Percentiles rank a stretch among this genome's conserved stretches.
Evolutionary conservation across 1,139 yeast genomes (phyloP).

Genomic region (Hyphopichia wangnamkhiaoensis): DNA sequence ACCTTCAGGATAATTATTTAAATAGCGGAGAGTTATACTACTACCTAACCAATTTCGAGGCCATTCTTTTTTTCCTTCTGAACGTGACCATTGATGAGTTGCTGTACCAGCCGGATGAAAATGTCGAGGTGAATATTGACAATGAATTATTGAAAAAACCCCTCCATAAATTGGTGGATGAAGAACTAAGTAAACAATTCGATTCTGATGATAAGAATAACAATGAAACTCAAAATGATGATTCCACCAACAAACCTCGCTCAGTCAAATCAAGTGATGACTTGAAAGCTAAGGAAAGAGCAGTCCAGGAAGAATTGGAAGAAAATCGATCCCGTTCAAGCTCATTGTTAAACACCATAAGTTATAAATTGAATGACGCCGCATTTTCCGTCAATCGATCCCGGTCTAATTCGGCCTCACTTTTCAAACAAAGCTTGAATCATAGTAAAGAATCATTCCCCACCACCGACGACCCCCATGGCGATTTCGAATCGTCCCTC

Average conservation of each 20-base stretch:
- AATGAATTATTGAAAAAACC: slow-evolving; percentile 20
- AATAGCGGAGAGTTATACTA: slow-evolving; percentile 43
- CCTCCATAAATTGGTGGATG: slow-evolving; percentile 30
- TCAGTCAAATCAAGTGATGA: slow-evolving; percentile 1
- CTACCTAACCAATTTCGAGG: slow-evolving; percentile 47
- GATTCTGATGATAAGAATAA: background rate
- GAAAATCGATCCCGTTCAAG: slow-evolving; percentile 37
- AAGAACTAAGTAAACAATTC: slow-evolving; percentile 19
- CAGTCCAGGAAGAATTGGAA: slow-evolving; percentile 2
- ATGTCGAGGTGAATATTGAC: slow-evolving; percentile 9
- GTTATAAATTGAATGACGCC: slow-evolving; percentile 30
- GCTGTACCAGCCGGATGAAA: slow-evolving; percentile 11
- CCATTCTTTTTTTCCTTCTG: slow-evolving; percentile 39
- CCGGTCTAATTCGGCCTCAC: slow-evolving; percentile 27
- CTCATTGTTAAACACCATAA: slow-evolving; percentile 40
- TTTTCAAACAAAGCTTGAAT: slow-evolving; percentile 10
- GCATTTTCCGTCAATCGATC: slow-evolving; percentile 20
- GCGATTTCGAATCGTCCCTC: slow-evolving; percentile 8
- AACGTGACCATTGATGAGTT: slow-evolving; percentile 39
- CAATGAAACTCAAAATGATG: background rate
- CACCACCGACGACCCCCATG: slow-evolving; percentile 14
- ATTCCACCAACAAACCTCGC: background rate
- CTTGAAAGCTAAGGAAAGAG: slow-evolving; percentile 1
- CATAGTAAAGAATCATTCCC: slow-evolving; percentile 30
- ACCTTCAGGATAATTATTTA: slow-evolving; percentile 28